Evolutionary conservation across 352 stramenopile genomes (phyloP).

Genomic region (Peronospora belbahrii): DNA sequence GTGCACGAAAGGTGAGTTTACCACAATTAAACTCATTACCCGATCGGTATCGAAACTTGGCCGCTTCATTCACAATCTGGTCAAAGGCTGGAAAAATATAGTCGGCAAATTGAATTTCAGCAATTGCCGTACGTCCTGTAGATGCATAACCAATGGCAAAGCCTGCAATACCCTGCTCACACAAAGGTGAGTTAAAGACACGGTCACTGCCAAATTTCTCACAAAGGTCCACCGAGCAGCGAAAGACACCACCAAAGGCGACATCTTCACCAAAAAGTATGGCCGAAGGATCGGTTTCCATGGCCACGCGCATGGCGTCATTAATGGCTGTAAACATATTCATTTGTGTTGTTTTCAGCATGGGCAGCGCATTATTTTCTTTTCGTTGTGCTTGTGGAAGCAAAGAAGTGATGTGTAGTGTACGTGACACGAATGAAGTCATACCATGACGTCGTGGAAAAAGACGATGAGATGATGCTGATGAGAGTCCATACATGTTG

Average conservation of each 20-base stretch:
- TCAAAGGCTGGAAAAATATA: constrained; percentile 98
- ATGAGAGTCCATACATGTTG: too few species aligned
- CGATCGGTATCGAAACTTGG: constrained; percentile 97
- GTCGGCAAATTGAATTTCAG: constrained; percentile 96
- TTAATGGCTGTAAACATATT: constrained; percentile 92
- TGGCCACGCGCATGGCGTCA: constrained; percentile 83
- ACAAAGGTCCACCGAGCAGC: constrained; percentile 90
- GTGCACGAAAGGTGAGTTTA: constrained; percentile 92
- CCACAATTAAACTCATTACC: constrained; percentile 97
- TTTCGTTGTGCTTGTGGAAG: constrained; percentile 17
- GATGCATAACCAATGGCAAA: constrained; percentile 97
- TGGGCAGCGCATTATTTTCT: constrained; percentile 12
- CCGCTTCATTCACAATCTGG: constrained; percentile 96
- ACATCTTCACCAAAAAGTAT: constrained; percentile 98
- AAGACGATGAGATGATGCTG: neutral
- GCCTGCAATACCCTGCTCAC: constrained; percentile 90
- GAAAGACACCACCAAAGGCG: constrained; percentile 97
- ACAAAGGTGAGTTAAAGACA: constrained; percentile 96
- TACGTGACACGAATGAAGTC: neutral
- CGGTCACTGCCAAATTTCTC: constrained; percentile 91
- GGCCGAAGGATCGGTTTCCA: constrained; percentile 84
- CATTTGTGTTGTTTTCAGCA: constrained; percentile 69
- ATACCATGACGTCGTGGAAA: neutral
- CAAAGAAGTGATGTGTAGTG: constrained; percentile 3
- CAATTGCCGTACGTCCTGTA: constrained; percentile 93